A percentile compares a stretch with the other conserved stretches of the same genome.
phyloP scores from a whole-genome alignment of 23 red algal genomes.

The Gracilaria caudata region DNA sequence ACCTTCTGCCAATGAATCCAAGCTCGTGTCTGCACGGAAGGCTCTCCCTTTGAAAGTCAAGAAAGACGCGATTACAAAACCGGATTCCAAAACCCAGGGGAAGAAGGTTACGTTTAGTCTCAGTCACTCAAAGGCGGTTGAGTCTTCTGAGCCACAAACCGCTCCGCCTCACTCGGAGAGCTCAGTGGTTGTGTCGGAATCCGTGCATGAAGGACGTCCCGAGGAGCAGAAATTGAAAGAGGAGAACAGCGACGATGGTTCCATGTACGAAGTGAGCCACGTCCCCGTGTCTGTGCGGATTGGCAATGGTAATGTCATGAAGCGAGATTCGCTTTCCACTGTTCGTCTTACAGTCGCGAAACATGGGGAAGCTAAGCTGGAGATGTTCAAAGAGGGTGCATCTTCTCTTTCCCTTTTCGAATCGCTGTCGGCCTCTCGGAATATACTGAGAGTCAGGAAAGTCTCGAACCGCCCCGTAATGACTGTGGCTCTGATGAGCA shows the following conservation, averaged over 20 bases:
- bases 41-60: not conserved
- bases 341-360: constrained; percentile 14
- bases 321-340: constrained; percentile 23
- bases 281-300: constrained; percentile 18
- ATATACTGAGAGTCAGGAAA: constrained; percentile 8
- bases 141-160: not conserved
- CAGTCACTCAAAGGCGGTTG: not conserved
- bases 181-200: not conserved
- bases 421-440: constrained; percentile 24
- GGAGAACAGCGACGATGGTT: constrained; percentile 17
- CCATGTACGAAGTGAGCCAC: constrained; percentile 24
- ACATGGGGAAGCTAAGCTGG: constrained; percentile 19
- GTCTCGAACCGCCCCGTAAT: constrained; percentile 7
- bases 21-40: not conserved
- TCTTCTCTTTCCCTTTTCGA: constrained; percentile 23
- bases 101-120: constrained; percentile 25
- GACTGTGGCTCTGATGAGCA: constrained; percentile 23
- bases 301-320: constrained; percentile 4
- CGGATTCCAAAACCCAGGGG: not conserved
- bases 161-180: not conserved
- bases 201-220: not conserved
- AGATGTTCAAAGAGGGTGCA: constrained; percentile 26
- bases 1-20: not conserved
- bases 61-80: not conserved
- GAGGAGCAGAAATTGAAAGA: constrained; percentile 27